phyloP scores from a whole-genome alignment of 176 grass and related monocot species.

The Puccinellia tenuiflora region DNA sequence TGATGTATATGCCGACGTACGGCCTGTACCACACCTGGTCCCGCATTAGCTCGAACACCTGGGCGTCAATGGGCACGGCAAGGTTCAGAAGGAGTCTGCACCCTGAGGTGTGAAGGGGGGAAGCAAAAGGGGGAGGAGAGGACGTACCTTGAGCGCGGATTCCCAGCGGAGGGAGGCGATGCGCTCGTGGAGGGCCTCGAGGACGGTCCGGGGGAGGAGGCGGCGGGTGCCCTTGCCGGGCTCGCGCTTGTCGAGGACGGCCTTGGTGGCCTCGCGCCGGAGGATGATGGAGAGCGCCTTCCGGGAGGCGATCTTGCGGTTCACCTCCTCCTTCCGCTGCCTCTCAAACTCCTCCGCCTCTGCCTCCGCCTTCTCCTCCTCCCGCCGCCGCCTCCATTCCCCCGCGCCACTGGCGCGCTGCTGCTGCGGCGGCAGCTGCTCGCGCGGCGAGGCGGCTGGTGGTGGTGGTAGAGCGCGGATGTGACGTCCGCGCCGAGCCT shows the following conservation, averaged over 20 bases:
- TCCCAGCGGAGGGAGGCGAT: conserved; percentile 74
- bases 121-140: background rate
- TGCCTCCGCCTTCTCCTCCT: background rate
- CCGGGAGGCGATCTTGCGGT: conserved; percentile 75
- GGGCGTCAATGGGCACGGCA: background rate
- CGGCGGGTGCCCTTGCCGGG: conserved; percentile 57
- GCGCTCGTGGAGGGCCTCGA: conserved; percentile 87
- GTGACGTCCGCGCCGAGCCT: background rate
- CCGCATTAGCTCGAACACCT: conserved; percentile 94
- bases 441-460: background rate
- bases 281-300: conserved; percentile 90
- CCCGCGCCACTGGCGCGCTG: background rate
- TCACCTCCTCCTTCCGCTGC: conserved; percentile 72
- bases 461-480: background rate
- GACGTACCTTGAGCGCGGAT: conserved; percentile 71
- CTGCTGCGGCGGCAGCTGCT: background rate
- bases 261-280: conserved; percentile 85
- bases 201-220: conserved; percentile 82
- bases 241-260: conserved; percentile 80
- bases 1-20: conserved; percentile 74
- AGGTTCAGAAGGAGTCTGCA: background rate
- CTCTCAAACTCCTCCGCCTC: conserved; percentile 24
- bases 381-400: conserved; percentile 15
- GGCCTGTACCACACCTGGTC: conserved; percentile 93
- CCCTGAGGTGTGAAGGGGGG: background rate